Base-by-base conservation (phyloP, 2,329 filamentous ascomycete genomes). In the Aureobasidium sp. region DNA sequence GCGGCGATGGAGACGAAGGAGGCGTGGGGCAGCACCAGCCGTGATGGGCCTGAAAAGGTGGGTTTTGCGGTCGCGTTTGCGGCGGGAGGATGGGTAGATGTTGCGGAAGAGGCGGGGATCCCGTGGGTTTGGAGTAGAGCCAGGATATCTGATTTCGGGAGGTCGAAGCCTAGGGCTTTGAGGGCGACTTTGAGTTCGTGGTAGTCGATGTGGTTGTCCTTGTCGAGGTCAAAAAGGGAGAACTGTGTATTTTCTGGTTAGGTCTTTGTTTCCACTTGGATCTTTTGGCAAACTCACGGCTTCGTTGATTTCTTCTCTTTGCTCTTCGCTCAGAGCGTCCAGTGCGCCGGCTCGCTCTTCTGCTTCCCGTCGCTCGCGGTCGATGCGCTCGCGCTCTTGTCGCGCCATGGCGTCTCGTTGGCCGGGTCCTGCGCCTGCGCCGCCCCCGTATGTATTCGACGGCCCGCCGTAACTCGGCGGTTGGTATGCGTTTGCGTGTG, bases 111-210 rank as follows among this genome's bases (percentile, higher is more conserved):
- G 41, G 71, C 71, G 14, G 88, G 83, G 3, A 88, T 82, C 65
- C 92, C 94, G 74, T 94, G 87, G n/a, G 85, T 82, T 63, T 90
- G 88, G 64, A 99, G 83, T 65, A 95, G 85, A 49, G 83, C 79
- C 70, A 93, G 87, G 64, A 96, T 91, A 69, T 96, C 91, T 65
- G 86, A 80, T 75, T 96, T 96, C 63, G 90, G 84, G 55, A 96
- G 81, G 70, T 95, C 91, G 79, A 97, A 97, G 66, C 94, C 94
- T 1, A 99, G 86, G 3, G 94, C 94, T 74, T 95, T 94, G 70
- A 97, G 87, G 64, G 93, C 91, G 77, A 97, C 94, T 76, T 94
- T 93, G 74, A 97, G 90, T 78, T 99, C 94, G 78, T 97, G 94
- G 80, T 96, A 97, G 79, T 97, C 93, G 72, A 99, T 90, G 75